Conservation (phyloP, 2,329 filamentous ascomycete species). For the Penicillium sumatraense region DNA sequence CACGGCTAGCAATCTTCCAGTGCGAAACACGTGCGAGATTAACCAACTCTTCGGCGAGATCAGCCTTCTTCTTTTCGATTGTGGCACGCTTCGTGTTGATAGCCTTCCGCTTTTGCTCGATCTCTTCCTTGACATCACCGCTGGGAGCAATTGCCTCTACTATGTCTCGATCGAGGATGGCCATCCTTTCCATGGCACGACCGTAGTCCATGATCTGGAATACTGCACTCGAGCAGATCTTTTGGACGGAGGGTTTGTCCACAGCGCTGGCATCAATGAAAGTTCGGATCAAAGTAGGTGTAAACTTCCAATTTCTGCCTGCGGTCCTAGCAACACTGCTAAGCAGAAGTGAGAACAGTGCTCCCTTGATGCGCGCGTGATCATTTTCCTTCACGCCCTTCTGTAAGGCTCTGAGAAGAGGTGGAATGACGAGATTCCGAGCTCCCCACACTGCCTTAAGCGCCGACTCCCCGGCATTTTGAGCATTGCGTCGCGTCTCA, state of each 20-base stretch:
- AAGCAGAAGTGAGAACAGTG: conserved; percentile 87
- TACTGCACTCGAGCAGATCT: conserved; percentile 77
- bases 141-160: conserved; percentile 73
- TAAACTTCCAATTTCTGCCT: conserved; percentile 91
- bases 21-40: conserved; percentile 78
- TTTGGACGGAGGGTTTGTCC: conserved; percentile 94
- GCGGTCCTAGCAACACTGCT: conserved; percentile 87
- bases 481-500: conserved; percentile 91
- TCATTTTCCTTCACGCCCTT: conserved; percentile 79
- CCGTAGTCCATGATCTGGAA: conserved; percentile 92
- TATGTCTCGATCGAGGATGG: conserved; percentile 74
- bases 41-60: conserved; percentile 79
- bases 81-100: conserved; percentile 74
- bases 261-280: conserved; percentile 90
- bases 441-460: conserved; percentile 89
- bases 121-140: conserved; percentile 62
- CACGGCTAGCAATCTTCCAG: conserved; percentile 94
- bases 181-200: conserved; percentile 82
- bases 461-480: conserved; percentile 89
- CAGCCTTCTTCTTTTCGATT: conserved; percentile 83
- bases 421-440: conserved; percentile 84
- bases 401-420: conserved; percentile 78
- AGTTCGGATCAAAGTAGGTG: conserved; percentile 82
- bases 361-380: conserved; percentile 91
- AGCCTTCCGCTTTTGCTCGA: conserved; percentile 68